Conservation (phyloP, 2,329 filamentous ascomycete genomes). For the Aspergillus candidus region DNA sequence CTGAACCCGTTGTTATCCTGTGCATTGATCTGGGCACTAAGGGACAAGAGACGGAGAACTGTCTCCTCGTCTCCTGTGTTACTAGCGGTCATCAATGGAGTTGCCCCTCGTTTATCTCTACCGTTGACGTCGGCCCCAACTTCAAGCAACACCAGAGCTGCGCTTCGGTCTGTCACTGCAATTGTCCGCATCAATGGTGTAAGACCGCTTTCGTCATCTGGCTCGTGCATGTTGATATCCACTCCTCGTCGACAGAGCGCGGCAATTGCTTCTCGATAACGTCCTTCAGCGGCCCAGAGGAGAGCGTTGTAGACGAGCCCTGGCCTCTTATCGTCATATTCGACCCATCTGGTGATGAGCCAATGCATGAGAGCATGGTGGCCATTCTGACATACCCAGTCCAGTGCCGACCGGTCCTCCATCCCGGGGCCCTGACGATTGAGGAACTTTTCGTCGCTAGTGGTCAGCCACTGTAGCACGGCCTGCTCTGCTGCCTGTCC, state of each 20-base stretch:
- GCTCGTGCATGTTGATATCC: conserved; percentile 13
- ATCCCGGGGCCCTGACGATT: conserved; percentile 1
- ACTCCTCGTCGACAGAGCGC: conserved; percentile 11
- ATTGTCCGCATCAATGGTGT: conserved; percentile 13
- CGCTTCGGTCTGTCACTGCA: conserved; percentile 1
- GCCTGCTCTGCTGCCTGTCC: neutral
- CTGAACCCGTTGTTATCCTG: conserved; percentile 2
- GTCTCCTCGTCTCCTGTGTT: conserved; percentile 7
- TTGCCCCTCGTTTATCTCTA: neutral
- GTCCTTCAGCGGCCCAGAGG: conserved; percentile 8
- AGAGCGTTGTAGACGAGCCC: conserved; percentile 7
- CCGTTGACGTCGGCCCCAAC: conserved; percentile 17
- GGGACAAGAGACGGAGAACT: conserved; percentile 15
- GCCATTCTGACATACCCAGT: conserved; percentile 10
- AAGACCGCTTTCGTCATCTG: neutral
- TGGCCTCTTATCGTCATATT: conserved; percentile 7
- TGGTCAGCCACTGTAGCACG: conserved; percentile 15
- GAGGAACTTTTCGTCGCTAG: conserved; percentile 4
- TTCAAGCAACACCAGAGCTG: conserved; percentile 9
- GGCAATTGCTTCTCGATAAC: conserved; percentile 9
- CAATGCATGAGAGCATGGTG: conserved; percentile 14
- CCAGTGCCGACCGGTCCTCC: conserved; percentile 4
- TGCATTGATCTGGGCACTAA: conserved; percentile 16
- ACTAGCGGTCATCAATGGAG: conserved; percentile 12
- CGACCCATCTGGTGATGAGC: conserved; percentile 13